phyloP scores from a whole-genome alignment of 139 green algal species.

The Tetraselmis striata region DNA sequence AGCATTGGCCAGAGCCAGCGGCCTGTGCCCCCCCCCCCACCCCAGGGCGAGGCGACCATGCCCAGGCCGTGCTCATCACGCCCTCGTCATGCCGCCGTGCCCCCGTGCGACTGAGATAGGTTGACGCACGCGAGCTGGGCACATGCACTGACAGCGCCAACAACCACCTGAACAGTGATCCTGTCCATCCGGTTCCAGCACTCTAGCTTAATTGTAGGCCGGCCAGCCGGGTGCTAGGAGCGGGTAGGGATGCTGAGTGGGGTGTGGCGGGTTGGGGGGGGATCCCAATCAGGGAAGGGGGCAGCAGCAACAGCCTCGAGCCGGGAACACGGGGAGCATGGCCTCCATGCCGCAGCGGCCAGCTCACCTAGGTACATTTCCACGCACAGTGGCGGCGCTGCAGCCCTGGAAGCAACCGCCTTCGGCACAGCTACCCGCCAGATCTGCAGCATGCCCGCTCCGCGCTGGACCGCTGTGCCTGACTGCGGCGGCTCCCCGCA shows the following conservation, averaged over 20 bases:
- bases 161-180: no score
- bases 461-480: background rate
- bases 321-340: background rate
- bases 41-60: no score
- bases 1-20: no score
- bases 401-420: background rate
- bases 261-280: background rate
- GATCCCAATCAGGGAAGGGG: background rate
- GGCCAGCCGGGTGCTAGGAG: no score
- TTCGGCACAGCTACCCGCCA: background rate
- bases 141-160: no score
- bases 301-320: background rate
- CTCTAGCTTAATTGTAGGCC: no score
- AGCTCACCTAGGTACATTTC: background rate
- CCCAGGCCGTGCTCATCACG: no score
- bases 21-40: no score
- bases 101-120: no score
- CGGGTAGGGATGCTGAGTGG: background rate
- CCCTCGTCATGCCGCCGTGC: no score
- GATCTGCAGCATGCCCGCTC: background rate
- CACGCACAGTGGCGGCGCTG: background rate
- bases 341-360: background rate
- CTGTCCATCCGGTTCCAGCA: no score
- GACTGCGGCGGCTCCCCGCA: background rate
- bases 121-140: no score